Evolutionary conservation across 257 asterid species (phyloP), one percentile per base, ranked within the genome.

Genomic region (Handroanthus guayacan): DNA sequence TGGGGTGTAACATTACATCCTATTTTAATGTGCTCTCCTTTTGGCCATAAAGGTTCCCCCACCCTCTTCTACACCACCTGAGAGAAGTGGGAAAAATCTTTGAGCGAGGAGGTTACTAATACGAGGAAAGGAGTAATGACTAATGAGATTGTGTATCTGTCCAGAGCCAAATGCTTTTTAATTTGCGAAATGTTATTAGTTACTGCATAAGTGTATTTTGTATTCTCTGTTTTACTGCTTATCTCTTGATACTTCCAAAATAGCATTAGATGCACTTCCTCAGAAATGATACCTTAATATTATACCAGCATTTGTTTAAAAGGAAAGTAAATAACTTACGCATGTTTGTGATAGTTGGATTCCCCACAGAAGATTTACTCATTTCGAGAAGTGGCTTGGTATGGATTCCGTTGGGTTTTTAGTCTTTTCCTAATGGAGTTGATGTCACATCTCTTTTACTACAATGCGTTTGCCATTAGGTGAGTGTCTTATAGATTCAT

Each of bases 381-480:
- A 79, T 74, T 86, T 17, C 56, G 67, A 79, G 91, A 87, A 52
- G 94, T 93, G 72, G 87, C 81, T 62, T 87, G 81, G 89, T 95
- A 95, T 80, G 98, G 98, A 78, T 60, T 89, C 39, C 97, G 98
- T 38, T 95, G 97, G 97, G 57, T 80, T 64, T 85, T 87, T 67
- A 79, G 97, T 82, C 75, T 92, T 87, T 78, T 80, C 82, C 86
- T 95, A 1, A 89, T 95, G 99, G 99, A 95, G 76, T 70, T 88
- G 77, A 88, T 91, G 93, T 82, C 99, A 6, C 98, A 95, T 85
- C 81, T 91, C 84, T 86, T 86, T 65, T 89, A 90, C 88, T 92
- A 91, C 77, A 92, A 95, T 82, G 97, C 99, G 78, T 95, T 92
- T 75, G 98, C 99, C 72, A 84, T 69, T 62, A 92, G 98, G 99